phyloP scores from a whole-genome alignment of 208 protist genomes.

The Crithidia expoeki region DNA sequence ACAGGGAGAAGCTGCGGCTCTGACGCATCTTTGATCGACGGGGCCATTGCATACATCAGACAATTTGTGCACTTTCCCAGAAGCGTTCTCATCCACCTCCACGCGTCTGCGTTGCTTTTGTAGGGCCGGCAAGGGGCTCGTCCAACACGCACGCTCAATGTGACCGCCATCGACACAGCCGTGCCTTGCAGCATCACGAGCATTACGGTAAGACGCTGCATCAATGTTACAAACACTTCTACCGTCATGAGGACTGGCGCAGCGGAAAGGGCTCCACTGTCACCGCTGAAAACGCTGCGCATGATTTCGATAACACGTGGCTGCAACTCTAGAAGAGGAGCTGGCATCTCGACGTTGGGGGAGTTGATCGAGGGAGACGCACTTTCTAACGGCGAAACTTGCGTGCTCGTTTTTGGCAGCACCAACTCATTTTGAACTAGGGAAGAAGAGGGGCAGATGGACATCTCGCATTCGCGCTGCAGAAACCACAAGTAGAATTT shows the following conservation, averaged over 20 bases:
- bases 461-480: not conserved
- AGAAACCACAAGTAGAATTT: not conserved
- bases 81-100: not conserved
- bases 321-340: constrained; percentile 13
- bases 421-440: not conserved
- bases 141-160: constrained; percentile 10
- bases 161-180: constrained; percentile 21
- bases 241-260: constrained; percentile 11
- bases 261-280: not conserved
- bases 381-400: not conserved
- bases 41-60: not conserved
- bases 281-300: not conserved
- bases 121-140: not conserved
- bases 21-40: not conserved
- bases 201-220: constrained; percentile 13
- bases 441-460: not conserved
- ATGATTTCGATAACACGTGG: not conserved
- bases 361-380: not conserved
- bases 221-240: constrained; percentile 21
- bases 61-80: not conserved
- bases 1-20: not conserved
- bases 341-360: not conserved
- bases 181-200: constrained; percentile 12
- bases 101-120: not conserved
- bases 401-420: not conserved